Evolutionary conservation across 306 rosid species (phyloP), one percentile per base, ranked within the genome.

Genomic region (Hippophae gyantsensis): DNA sequence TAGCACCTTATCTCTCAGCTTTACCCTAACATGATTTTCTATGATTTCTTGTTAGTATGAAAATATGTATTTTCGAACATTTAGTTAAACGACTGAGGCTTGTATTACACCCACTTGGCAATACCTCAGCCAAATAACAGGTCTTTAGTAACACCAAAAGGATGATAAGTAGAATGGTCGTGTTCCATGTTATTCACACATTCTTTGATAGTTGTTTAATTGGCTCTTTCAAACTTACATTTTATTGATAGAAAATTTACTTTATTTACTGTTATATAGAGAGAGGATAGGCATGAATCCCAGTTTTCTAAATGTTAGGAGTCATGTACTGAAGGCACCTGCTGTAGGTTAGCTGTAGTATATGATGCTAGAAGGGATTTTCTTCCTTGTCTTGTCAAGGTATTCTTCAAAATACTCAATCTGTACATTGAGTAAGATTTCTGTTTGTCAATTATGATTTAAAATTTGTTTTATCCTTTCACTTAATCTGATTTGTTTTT

Each of bases 331-430:
- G 84, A 57, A 65, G 67, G 57, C 57, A 64, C 74, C 62, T 44
- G 78, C 72, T 65, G 82, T 63, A 64, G 76, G 62, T 43, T 25
- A 53, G 65, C 70, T 71, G 13, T 52, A 40, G 46, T 50, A 32
- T 66, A 69, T 18, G 77, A 60, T 56, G 60, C 56, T 64, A 74
- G 66, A 62, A 66, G 69, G 52, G 74, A 54, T 66, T 74, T 66
- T 57, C 72, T 68, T 71, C 65, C 83, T 67, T 85, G 89, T 77
- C 75, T 92, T 41, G 78, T 92, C 62, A 92, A 92, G 96, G 99
- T 83, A 63, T 56, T 27, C 56, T 65, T 12, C 32, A 10, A 26
- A 25, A n/a, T 42, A 11, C 13, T 54, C 45, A 54, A 25, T 55
- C 42, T 42, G 12, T 10, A 44, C 13, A 13, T 7, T 8, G 12